These are phyloP conservation scores for Lactifluus rugatus DNA, from an alignment of 768 basidiomycete genomes.

Conservation along the genomic window DNA sequence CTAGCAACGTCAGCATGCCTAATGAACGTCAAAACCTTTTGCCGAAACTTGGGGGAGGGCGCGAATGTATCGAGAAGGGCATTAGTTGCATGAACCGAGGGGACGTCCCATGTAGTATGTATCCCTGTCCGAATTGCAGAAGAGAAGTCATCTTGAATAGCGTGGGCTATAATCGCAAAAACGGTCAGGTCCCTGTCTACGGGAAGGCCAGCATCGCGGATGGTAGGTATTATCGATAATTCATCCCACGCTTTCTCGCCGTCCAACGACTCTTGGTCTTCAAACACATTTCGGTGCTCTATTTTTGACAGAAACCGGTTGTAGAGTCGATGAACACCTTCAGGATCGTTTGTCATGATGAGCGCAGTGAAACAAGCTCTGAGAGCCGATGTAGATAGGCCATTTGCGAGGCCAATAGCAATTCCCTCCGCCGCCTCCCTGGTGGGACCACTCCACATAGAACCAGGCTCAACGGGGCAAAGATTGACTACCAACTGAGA, in stretches of 20 bases:
- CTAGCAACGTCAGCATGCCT: constrained; percentile 42
- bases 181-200: constrained; percentile 33
- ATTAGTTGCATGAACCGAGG: constrained; percentile 26
- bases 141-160: constrained; percentile 48
- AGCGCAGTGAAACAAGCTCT: constrained; percentile 40
- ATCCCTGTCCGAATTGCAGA: constrained; percentile 41
- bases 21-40: constrained; percentile 38
- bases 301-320: constrained; percentile 4
- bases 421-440: constrained; percentile 25
- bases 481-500: constrained; percentile 30
- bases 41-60: constrained; percentile 33
- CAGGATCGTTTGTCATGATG: constrained; percentile 33
- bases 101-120: constrained; percentile 30
- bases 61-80: constrained; percentile 32
- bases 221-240: background rate
- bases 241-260: background rate
- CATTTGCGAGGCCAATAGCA: constrained; percentile 32
- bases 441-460: background rate
- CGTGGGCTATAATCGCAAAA: constrained; percentile 49
- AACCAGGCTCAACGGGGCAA: constrained; percentile 20
- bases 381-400: constrained; percentile 39
- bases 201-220: background rate
- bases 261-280: background rate
- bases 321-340: constrained; percentile 35
- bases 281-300: background rate